Evolutionary conservation across 805 yeast genomes (phyloP), one percentile per base, ranked within the genome.

Genomic region (Candida pseudofarinosa): DNA sequence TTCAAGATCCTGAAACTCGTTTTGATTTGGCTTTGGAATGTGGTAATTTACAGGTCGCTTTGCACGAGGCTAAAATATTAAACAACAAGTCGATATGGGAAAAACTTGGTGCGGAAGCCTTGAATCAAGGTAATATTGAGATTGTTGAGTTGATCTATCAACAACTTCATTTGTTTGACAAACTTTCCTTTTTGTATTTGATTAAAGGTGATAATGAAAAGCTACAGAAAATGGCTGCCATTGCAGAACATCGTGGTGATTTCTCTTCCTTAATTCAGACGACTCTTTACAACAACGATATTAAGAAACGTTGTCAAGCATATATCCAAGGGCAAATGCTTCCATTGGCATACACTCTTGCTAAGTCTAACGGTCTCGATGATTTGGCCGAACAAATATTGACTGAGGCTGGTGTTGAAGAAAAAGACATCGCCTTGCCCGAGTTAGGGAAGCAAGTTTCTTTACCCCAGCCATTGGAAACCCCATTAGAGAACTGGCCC

Each of bases 1-100:
- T 93, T 41, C 85, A 89, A 66, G 99, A 93, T 62, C 85, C 98
- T 4, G 96, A 90, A 63, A 88, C 97, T 34, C 80, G 96, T 65
- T 91, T 93, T 57, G 99, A 93, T 55, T 76, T 93, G 54, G 97
- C 99, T 18, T 74, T 93, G 48, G 97, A 93, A 69, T 87, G 96
- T 60, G 91, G 96, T 53, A 87, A 91, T 62, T 74, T 93, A 52
- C 76, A 74, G 12, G 85, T 85, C 50, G 99, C 98, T n/a, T 70
- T 86, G 38, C 83, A 76, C 42, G 96, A 91, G 71, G 98, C 98
- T 35, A 79, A 80, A 54, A 78, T 79, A 49, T 74, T 93, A 55
- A 81, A 88, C 58, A 76, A 76, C 48, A 67, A 79, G 13, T 69
- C 70, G 20, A 79, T 81, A 45, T 95, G 98, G 97, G 85, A 81